A percentile compares a stretch with the other conserved stretches of the same genome.
Evolutionary conservation across 148 eudicot genomes (phyloP).

Genomic region (Cornus suecica): DNA sequence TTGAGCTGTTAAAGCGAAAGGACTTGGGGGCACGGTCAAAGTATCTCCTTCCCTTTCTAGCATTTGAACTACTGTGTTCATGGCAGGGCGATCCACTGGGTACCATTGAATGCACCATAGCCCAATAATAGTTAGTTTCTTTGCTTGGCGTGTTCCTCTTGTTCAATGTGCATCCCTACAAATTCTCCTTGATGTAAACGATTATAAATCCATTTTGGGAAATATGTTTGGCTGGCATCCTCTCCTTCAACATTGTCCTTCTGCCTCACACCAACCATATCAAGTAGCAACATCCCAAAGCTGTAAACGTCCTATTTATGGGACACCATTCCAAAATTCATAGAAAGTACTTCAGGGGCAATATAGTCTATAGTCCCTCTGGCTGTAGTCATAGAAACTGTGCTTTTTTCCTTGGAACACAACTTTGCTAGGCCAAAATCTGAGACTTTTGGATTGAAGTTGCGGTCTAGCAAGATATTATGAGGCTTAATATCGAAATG

Average conservation of each 20-base stretch:
- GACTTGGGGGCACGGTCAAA: conserved; percentile 13
- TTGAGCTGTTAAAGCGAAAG: background rate
- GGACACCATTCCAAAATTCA: conserved; percentile 14
- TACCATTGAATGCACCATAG: conserved; percentile 35
- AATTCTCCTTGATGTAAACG: conserved; percentile 9
- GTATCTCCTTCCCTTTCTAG: conserved; percentile 8
- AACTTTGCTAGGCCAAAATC: conserved; percentile 29
- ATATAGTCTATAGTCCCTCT: conserved; percentile 18
- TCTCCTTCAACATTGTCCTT: background rate
- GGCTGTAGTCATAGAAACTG: conserved; percentile 22
- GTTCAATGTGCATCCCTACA: conserved; percentile 1
- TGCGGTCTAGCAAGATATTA: conserved; percentile 23
- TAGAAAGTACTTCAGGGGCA: conserved; percentile 22
- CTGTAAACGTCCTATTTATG: conserved; percentile 24
- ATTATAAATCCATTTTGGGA: conserved; percentile 25
- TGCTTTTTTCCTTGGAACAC: conserved; percentile 21
- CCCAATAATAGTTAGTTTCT: conserved; percentile 22
- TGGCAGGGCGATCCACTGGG: conserved; percentile 26
- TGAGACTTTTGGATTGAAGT: conserved; percentile 24
- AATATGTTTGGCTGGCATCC: background rate
- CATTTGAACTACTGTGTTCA: conserved; percentile 24
- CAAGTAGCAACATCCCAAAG: conserved; percentile 30
- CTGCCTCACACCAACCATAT: conserved; percentile 19
- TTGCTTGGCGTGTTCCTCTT: conserved; percentile 15
- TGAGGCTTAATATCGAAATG: conserved; percentile 34